A percentile compares a stretch with the other conserved stretches of the same genome.
phyloP scores from a whole-genome alignment of 1,284 basidiomycete species.

The Taiwanofungus camphoratus region DNA sequence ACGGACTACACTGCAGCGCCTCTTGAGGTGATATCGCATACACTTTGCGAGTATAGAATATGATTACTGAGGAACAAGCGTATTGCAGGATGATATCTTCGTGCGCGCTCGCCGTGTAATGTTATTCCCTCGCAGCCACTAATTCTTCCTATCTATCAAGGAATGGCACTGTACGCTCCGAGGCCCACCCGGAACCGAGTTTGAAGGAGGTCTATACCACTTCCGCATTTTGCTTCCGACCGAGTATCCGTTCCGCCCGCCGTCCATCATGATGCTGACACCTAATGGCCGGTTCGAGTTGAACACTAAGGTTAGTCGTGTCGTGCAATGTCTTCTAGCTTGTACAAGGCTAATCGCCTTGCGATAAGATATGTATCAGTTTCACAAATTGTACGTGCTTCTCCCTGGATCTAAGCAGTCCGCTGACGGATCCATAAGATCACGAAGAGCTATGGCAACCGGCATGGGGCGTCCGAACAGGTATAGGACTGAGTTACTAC shows the following conservation, averaged over 20 bases:
- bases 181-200: slow-evolving; percentile 83
- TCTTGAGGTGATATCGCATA: slow-evolving; percentile 56
- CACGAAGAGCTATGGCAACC: slow-evolving; percentile 94
- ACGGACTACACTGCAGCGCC: slow-evolving; percentile 85
- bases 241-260: slow-evolving; percentile 93
- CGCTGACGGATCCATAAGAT: slow-evolving; percentile 38
- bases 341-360: background rate
- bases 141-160: slow-evolving; percentile 36
- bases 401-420: background rate
- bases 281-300: slow-evolving; percentile 94
- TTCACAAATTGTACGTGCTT: slow-evolving; percentile 73
- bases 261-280: slow-evolving; percentile 91
- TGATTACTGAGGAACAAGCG: slow-evolving; percentile 10
- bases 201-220: slow-evolving; percentile 89
- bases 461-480: slow-evolving; percentile 95
- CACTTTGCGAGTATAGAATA: slow-evolving; percentile 6
- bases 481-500: slow-evolving; percentile 30
- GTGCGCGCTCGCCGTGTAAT: slow-evolving; percentile 38
- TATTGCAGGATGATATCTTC: slow-evolving; percentile 71
- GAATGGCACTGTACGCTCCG: slow-evolving; percentile 98
- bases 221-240: slow-evolving; percentile 87
- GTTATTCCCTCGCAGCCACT: slow-evolving; percentile 5
- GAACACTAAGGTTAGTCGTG: slow-evolving; percentile 78
- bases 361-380: slow-evolving; percentile 83
- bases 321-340: background rate